These are phyloP conservation scores for Pyrenula massariospora DNA, from an alignment of 495 filamentous ascomycete species.

Conservation along the genomic window DNA sequence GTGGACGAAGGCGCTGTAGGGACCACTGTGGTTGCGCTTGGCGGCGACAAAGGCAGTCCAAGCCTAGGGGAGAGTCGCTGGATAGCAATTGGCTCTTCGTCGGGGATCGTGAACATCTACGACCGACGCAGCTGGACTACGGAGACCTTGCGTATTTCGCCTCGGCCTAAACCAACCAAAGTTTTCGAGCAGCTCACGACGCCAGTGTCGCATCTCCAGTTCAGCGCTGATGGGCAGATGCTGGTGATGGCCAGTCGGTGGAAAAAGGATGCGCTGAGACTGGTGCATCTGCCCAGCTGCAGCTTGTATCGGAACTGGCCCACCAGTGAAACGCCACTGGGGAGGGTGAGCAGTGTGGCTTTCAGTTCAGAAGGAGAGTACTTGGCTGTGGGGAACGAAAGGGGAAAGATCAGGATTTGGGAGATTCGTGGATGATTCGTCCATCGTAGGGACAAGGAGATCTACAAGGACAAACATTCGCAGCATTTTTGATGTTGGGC, in stretches of 20 bases:
- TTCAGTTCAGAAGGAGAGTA: constrained; percentile 60
- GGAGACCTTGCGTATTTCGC: constrained; percentile 45
- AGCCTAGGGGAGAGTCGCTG: constrained; percentile 73
- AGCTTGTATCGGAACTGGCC: constrained; percentile 97
- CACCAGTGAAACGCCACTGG: constrained; percentile 77
- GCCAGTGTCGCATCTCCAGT: constrained; percentile 60
- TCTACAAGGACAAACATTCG: too few species aligned
- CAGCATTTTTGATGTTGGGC: too few species aligned
- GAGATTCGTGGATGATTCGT: constrained; percentile 51
- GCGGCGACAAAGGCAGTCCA: constrained; percentile 43
- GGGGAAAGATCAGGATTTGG: constrained; percentile 76
- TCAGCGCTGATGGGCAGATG: constrained; percentile 81
- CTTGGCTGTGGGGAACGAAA: constrained; percentile 76
- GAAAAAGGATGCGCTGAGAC: constrained; percentile 76
- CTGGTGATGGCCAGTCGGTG: constrained; percentile 70
- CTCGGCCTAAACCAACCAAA: constrained; percentile 45
- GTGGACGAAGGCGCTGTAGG: constrained; percentile 82
- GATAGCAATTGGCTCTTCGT: constrained; percentile 75
- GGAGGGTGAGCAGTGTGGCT: constrained; percentile 68
- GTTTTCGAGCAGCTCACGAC: constrained; percentile 80
- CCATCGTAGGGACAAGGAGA: too few species aligned
- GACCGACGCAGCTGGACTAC: constrained; percentile 57
- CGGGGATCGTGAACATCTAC: constrained; percentile 86
- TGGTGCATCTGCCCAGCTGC: constrained; percentile 85
- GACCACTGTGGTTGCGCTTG: constrained; percentile 68